Conservation (phyloP, 306 rosid genomes). For the Crotalaria pallida region DNA sequence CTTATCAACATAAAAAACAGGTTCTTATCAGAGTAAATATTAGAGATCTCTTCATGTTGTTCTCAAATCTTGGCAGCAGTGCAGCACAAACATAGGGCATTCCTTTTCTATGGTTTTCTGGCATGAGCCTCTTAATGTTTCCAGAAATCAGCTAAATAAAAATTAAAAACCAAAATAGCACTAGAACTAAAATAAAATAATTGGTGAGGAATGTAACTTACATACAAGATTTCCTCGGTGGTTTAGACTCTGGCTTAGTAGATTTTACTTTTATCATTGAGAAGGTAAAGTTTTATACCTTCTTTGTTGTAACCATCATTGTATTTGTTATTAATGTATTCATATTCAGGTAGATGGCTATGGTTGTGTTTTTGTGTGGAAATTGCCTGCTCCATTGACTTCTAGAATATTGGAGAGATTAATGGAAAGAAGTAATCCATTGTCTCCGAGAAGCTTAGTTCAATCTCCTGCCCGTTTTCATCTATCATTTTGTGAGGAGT, state of each 20-base stretch:
- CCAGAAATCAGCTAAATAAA: neutral
- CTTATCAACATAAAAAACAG: neutral
- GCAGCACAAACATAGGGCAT: neutral
- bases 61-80: no score
- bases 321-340: slow-evolving; percentile 6
- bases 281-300: neutral
- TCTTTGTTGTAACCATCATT: slow-evolving; percentile 2
- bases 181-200: neutral
- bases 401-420: slow-evolving; percentile 54
- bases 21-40: neutral
- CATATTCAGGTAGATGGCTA: slow-evolving; percentile 65
- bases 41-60: neutral
- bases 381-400: slow-evolving; percentile 55
- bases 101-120: neutral
- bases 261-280: slow-evolving; percentile 9
- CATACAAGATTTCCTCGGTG: neutral
- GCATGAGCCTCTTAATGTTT: neutral
- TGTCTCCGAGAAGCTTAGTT: slow-evolving; percentile 40
- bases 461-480: slow-evolving; percentile 28
- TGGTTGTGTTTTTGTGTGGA: slow-evolving; percentile 74
- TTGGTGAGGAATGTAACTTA: neutral
- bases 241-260: neutral
- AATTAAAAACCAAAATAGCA: neutral
- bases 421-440: slow-evolving; percentile 32
- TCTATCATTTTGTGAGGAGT: slow-evolving; percentile 27